Conservation (phyloP, 2,329 filamentous ascomycete species). For the Coleophoma cylindrospora region DNA sequence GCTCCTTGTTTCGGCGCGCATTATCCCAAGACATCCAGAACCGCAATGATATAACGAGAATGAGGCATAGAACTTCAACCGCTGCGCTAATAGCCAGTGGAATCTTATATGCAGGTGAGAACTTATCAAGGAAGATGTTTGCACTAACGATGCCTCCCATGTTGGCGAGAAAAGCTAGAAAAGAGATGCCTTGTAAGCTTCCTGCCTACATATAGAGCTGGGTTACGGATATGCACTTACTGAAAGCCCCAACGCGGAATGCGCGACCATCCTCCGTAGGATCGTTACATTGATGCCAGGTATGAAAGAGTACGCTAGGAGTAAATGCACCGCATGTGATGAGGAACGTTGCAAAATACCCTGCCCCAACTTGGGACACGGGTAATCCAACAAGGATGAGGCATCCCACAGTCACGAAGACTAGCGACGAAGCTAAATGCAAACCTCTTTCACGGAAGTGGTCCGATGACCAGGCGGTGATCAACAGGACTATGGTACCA, state of each 20-base stretch:
- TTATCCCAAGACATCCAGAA: constrained; percentile 2
- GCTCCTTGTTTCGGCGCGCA: neutral
- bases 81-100: neutral
- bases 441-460: constrained; percentile 53
- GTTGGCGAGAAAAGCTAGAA: neutral
- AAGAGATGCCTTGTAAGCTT: neutral
- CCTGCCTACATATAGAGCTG: neutral
- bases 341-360: constrained; percentile 61
- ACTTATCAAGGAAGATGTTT: neutral
- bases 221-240: neutral
- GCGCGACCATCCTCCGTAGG: neutral
- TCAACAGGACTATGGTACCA: constrained; percentile 63
- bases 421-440: constrained; percentile 61
- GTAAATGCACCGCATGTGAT: constrained; percentile 43
- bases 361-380: constrained; percentile 43
- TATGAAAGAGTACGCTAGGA: constrained; percentile 9
- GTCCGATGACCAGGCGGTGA: constrained; percentile 67
- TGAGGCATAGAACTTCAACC: neutral
- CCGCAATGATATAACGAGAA: neutral
- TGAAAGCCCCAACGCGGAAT: neutral
- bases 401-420: neutral
- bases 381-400: constrained; percentile 64
- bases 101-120: neutral
- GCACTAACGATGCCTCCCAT: neutral
- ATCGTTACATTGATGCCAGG: constrained; percentile 22